Evolutionary conservation across 768 basidiomycete genomes (phyloP), one percentile per base, ranked within the genome.

Genomic region (Suillus bovinus): DNA sequence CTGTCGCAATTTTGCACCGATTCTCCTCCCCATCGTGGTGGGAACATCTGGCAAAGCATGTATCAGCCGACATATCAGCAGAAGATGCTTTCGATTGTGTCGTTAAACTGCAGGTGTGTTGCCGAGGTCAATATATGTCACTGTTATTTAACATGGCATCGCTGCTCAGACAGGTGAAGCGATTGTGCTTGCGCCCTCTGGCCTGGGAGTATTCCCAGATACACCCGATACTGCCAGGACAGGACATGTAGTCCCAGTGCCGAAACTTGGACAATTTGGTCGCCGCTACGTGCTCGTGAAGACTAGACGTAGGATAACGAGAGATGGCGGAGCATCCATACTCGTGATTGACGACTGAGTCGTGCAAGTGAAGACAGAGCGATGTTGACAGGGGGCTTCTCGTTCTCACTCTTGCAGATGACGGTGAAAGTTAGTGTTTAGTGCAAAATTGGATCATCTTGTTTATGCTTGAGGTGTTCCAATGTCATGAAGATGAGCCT

Each of bases 1-100:
- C 83, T 1, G 76, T 90, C 0, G 73, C 84, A 0, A 82, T 91
- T n/a, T 65, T 90, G 2, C 90, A 91, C 64, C 79, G 90, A 1
- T 91, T 91, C 70, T 89, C 89, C 0, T 91, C 90, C 0, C 87
- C 87, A 0, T 79, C 86, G 2, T 91, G 90, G 90, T 89, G 88
- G 85, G 80, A 85, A 0, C 88, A 91, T 65, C 69, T 91, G 1
- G 77, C 81, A 1, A 82, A 86, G 22, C 89, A 90, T 66, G 86
- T 91, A 5, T 84, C 87, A 0, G 85, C 86, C 0, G 82, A 89
- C 63, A 80, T 89, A 60, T 81, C 82, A 1, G 74, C 77, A 7
- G 80, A 77, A 1, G 85, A 88, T 41, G 86, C 83, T 0, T 90
- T 91, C 62, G 85, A 90, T 63, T 79, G 82, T 56, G 83, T 91